These are phyloP conservation scores for Penicillium egyptiacum DNA, from an alignment of 495 filamentous ascomycete genomes.

Conservation along the genomic window DNA sequence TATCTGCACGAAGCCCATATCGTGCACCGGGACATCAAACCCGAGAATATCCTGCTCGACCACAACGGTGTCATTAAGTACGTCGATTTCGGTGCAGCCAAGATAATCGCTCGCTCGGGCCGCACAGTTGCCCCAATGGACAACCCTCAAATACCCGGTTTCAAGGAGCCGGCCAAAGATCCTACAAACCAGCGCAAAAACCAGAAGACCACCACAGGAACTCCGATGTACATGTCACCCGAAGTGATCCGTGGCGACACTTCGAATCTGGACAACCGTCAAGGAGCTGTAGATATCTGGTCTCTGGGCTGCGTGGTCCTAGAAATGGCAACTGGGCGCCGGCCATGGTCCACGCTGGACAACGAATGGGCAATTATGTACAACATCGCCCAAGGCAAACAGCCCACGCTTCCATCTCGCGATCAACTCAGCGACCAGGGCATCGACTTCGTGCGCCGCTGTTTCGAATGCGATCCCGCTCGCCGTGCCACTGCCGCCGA, in stretches of 20 bases:
- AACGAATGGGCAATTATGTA: conserved; percentile 99
- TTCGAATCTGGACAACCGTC: conserved; percentile 51
- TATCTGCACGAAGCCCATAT: conserved; percentile 90
- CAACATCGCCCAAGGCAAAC: conserved; percentile 96
- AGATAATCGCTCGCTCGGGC: conserved; percentile 92
- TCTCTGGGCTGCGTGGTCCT: conserved; percentile 95
- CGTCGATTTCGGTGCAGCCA: conserved; percentile 97
- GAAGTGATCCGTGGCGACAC: conserved; percentile 92
- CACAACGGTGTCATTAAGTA: conserved; percentile 99
- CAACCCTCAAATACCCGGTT: conserved; percentile 45
- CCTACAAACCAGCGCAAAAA: conserved; percentile 49
- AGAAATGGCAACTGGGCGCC: conserved; percentile 94
- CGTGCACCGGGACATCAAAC: conserved; percentile 96
- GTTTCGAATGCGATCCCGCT: conserved; percentile 83
- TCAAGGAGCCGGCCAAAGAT: conserved; percentile 17
- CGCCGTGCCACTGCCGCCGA: conserved; percentile 81
- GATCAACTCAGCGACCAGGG: conserved; percentile 85
- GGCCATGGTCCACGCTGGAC: conserved; percentile 95
- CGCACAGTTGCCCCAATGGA: conserved; percentile 72
- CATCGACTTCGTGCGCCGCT: conserved; percentile 83
- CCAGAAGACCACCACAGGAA: conserved; percentile 93
- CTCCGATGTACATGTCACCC: conserved; percentile 99
- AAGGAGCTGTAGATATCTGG: conserved; percentile 96
- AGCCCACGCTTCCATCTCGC: conserved; percentile 72
- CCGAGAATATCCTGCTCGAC: conserved; percentile 96